Evolutionary conservation across 495 filamentous ascomycete species (phyloP), one percentile per base, ranked within the genome.

Genomic region (Ramalina peruviana): DNA sequence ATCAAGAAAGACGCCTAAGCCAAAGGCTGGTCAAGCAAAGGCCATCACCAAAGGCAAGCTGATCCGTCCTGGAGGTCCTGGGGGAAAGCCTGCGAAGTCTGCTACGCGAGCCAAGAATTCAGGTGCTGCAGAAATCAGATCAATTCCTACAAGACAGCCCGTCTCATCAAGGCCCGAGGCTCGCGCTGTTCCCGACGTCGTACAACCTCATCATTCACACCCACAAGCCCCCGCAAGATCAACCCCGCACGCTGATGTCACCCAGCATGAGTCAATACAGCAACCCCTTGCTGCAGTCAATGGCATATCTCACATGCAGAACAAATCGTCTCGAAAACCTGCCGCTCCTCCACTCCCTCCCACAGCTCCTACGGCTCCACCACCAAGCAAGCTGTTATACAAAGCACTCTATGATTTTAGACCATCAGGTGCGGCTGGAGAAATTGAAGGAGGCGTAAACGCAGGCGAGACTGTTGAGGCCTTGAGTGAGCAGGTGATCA

Each of bases 31-130:
- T 16, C 78, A 86, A 26, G 84, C 85, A 4, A 83, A 88, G 59
- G 88, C 93, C 10, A 93, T 98, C 58, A 96, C 87, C 3, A 75
- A 73, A 49, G 92, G 92, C 47, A 92, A 90, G 56, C 78, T 98
- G 33, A 79, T 98, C 49, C 83, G 82, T 49, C 87, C 89, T 40
- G 92, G 92, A 48, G 90, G 88, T 26, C 90, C 90, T 38, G 79
- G 79, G 23, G 85, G 87, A 16, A 79, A 82, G 17, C 85, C 85
- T 5, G 23, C 23, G 23, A 23, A 23, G 23, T 23, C 23, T 23
- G 23, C 23, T 23, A 23, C 23, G 23, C 23, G 23, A 23, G 4
- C 4, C 23, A 23, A 23, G 23, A 23, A 23, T 23, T 23, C 23
- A 23, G 23, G 23, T 23, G 2, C 23, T 23, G 23, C 4, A 23